These are phyloP conservation scores for Eucalyptus regnans DNA, from an alignment of 345 rosid species.

Conservation along the genomic window DNA sequence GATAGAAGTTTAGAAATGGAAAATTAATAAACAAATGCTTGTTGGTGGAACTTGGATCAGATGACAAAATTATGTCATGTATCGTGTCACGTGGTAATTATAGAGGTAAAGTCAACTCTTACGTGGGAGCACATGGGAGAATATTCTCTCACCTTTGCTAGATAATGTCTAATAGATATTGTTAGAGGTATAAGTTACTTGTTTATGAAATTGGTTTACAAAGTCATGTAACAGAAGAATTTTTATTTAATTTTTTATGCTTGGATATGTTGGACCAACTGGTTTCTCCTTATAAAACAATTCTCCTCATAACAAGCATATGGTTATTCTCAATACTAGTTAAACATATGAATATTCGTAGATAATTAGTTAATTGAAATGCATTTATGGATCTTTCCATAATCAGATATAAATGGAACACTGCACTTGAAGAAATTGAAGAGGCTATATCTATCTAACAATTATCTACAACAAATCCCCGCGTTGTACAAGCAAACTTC, in stretches of 20 bases:
- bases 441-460: neutral
- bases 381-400: neutral
- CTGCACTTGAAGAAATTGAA: neutral
- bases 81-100: neutral
- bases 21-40: too few relatives aligned
- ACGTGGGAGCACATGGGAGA: neutral
- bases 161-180: neutral
- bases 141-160: neutral
- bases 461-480: neutral
- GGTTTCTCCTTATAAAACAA: too few relatives aligned
- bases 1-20: neutral
- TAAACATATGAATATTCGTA: too few relatives aligned
- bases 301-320: neutral
- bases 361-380: too few relatives aligned
- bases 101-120: neutral
- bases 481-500: fast-evolving
- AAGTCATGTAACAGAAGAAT: too few relatives aligned
- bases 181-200: neutral
- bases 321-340: too few relatives aligned
- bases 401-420: neutral
- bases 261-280: neutral
- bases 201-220: neutral
- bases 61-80: neutral
- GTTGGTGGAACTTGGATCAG: neutral
- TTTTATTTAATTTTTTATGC: neutral